Base-by-base conservation (phyloP, 768 basidiomycete species). In the Suillus plorans region DNA sequence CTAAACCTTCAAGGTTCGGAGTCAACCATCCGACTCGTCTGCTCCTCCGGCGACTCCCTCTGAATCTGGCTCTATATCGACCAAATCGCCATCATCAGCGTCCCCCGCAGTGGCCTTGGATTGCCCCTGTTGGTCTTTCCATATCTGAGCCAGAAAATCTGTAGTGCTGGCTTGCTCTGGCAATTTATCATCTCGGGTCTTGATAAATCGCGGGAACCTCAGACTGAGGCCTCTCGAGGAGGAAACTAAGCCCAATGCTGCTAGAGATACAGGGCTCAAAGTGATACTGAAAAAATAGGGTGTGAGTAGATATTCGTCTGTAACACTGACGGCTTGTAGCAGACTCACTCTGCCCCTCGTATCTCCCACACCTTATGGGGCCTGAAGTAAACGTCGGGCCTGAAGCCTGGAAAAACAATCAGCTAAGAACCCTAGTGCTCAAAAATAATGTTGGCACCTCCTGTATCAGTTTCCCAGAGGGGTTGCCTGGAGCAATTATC, bases 301-400 rank as follows among this genome's bases (percentile, higher is more conserved):
- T 22, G 59, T 68, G 60, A 65, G 69, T 69, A 60, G 44, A 42
- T 59, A 58, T 58, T 18, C 1, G 22, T 31, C 25, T 58, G 64
- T 36, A 8, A 52, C n/a, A 16, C 36, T 63, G 44, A 65, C 58
- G 36, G 12, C 22, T 18, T 41, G 25, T 13, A 59, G 25, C 12
- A 59, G 60, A 73, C 81, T 73, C 67, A 86, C 89, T 91, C 88
- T 65, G 90, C 89, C 45, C 89, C 88, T 34, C 86, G 84, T 64
- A 97, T 91, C 78, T 97, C 95, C 95, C 95, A 97, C 18, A 95
- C 92, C 72, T 91, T 87, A 63, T 79, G 78, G 22, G 91, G 90
- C 67, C 81, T 83, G 72, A 92, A 90, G 73, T 87, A 92, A 44
- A 90, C 83, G 63, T 87, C 81, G 4, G 90, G 89, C 61, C 69